phyloP scores from a whole-genome alignment of 1,284 basidiomycete species.

The Apiotrichum siamense region DNA sequence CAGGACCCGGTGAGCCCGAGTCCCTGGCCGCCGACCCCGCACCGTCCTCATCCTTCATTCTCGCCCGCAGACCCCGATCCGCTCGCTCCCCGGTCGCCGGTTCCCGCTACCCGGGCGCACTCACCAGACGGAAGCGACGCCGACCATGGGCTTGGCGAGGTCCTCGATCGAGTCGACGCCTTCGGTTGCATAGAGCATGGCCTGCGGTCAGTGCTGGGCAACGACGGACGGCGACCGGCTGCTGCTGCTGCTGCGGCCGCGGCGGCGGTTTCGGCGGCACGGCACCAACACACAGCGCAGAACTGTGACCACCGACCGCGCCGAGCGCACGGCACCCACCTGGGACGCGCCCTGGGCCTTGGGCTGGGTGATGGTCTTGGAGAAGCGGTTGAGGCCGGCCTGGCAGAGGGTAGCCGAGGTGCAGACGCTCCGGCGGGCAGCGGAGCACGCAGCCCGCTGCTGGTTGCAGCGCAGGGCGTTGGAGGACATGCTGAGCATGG shows the following conservation, averaged over 20 bases:
- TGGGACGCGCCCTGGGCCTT: constrained; percentile 92
- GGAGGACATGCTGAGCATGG: constrained; percentile 14
- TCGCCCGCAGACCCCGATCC: too few relatives aligned
- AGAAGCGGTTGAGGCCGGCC: constrained; percentile 63
- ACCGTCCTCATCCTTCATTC: too few relatives aligned
- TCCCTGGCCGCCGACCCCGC: too few relatives aligned
- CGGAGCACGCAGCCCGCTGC: constrained; percentile 5
- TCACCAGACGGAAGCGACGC: constrained; percentile 88
- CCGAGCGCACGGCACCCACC: too few relatives aligned
- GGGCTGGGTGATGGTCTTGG: constrained; percentile 72
- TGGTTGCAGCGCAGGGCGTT: constrained; percentile 19
- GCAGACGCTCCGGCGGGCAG: constrained; percentile 4
- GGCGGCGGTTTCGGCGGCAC: too few relatives aligned
- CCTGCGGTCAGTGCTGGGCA: constrained; percentile 56
- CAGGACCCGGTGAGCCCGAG: too few relatives aligned
- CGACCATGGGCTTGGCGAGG: constrained; percentile 90
- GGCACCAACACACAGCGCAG: too few relatives aligned
- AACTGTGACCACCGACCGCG: too few relatives aligned
- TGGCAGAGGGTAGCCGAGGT: constrained; percentile 17
- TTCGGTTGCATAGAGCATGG: constrained; percentile 94
- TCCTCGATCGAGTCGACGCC: constrained; percentile 71
- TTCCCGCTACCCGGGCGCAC: constrained; percentile 31
- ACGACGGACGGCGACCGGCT: too few relatives aligned
- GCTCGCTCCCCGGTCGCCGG: neutral
- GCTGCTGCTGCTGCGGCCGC: too few relatives aligned